Base-by-base conservation (phyloP, 495 filamentous ascomycete genomes). In the Parathielavia appendiculata region DNA sequence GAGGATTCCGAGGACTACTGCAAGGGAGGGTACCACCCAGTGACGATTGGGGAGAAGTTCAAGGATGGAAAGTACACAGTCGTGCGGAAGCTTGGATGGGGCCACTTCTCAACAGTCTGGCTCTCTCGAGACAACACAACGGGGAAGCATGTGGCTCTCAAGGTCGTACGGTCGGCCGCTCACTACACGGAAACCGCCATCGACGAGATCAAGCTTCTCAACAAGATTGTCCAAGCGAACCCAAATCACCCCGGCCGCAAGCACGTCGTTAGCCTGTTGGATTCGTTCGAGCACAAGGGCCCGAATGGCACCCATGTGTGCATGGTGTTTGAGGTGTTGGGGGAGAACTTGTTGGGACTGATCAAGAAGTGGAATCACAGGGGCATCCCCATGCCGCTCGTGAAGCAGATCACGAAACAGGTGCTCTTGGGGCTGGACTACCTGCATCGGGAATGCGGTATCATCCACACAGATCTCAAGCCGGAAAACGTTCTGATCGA, bases 1-100 rank as follows among this genome's bases (percentile, higher is more conserved):
- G 93, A 98, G 74, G 95, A 97, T 68, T 96, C 91, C 32, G 93
- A 98, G 70, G 93, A 98, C 70, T 98, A 98, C 75, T 97, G 92
- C 79, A 97, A 97, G 73, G 93, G 93, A 61, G 93, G 93, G 38
- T 98, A 98, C 69, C 93, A 98, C 67, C 93, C 93, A 0, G 95
- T 97, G 30, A 79, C 80, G 52, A 87, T 97, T 49, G 93, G 93
- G 54, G 93, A 98, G 74, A 87, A 89, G 63, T 98, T 97, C 81
- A 98, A 98, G 68, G 89, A 97, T 69, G 93, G 91, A 56, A 91
- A 90, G 70, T 98, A 98, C 74, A 91, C 92, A 6, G 85, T 98
- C 41, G 90, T 97, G 68, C 87, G 93, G 71, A 98, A 98, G 78
- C 81, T 98, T 20, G 93, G 93, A 41, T 98, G 93, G 93, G 93